These are phyloP conservation scores for Amoeboaphelidium protococcarum DNA, from an alignment of 371 early-diverging fungal genomes.

Conservation along the genomic window DNA sequence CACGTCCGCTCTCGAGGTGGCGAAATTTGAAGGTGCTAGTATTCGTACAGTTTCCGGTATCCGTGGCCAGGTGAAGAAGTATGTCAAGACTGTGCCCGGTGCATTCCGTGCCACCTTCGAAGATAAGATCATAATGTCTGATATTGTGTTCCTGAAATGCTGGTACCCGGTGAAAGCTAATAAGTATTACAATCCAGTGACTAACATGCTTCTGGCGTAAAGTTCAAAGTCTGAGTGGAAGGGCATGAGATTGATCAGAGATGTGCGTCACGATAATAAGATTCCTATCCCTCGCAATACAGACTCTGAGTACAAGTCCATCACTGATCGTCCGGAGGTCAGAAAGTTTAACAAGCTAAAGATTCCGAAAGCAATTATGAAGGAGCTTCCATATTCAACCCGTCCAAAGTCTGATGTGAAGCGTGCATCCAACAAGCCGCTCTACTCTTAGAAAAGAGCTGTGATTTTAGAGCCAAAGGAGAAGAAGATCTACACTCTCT, in stretches of 20 bases:
- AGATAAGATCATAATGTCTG: conserved; percentile 78
- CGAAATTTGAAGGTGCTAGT: conserved; percentile 87
- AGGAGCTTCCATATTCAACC: conserved; percentile 63
- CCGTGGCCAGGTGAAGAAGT: conserved; percentile 93
- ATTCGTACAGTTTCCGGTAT: conserved; percentile 95
- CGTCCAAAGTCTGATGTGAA: conserved; percentile 40
- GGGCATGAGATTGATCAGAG: conserved; percentile 69
- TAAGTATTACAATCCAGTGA: conserved; percentile 83
- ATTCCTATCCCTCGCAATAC: conserved; percentile 34
- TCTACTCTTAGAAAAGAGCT: conserved; percentile 36
- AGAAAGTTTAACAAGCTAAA: conserved; percentile 43
- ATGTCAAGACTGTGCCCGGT: conserved; percentile 58
- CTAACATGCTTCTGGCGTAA: conserved; percentile 49
- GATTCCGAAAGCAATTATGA: conserved; percentile 51
- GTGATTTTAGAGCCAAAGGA: conserved; percentile 76
- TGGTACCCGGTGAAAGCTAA: conserved; percentile 87
- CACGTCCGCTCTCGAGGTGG: conserved; percentile 88
- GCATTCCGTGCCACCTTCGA: conserved; percentile 97
- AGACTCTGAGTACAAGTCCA: conserved; percentile 60
- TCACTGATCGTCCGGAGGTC: conserved; percentile 46
- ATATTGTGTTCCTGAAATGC: conserved; percentile 90
- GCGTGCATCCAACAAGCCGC: conserved; percentile 14
- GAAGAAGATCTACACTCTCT: conserved; percentile 43
- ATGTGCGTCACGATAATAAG: conserved; percentile 49
- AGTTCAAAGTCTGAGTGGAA: conserved; percentile 37